Evolutionary conservation across 2,329 filamentous ascomycete genomes (phyloP).

Genomic region (Fusarium sororula): DNA sequence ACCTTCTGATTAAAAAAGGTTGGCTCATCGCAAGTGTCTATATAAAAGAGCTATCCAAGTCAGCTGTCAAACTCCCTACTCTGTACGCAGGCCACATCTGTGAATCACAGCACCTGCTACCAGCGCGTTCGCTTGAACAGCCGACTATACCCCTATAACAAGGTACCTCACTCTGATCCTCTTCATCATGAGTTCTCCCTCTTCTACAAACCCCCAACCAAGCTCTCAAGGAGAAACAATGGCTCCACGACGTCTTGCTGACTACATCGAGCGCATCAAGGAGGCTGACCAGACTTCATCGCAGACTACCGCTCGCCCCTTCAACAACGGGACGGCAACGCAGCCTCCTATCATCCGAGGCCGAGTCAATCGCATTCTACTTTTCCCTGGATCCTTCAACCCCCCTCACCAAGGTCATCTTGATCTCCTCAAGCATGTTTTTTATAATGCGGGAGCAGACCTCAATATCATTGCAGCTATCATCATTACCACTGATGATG

Average conservation of each 20-base stretch:
- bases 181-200: not conserved
- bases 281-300: not conserved
- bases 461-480: slow-evolving; percentile 46
- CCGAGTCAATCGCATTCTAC: slow-evolving; percentile 42
- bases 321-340: slow-evolving; percentile 18
- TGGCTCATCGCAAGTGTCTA: no score
- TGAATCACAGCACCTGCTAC: not conserved
- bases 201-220: not conserved
- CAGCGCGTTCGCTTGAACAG: not conserved
- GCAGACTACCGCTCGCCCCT: slow-evolving; percentile 4
- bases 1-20: not conserved
- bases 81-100: no score
- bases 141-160: not conserved
- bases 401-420: slow-evolving; percentile 50
- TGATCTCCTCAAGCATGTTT: slow-evolving; percentile 44
- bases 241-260: slow-evolving; percentile 12
- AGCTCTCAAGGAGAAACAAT: not conserved
- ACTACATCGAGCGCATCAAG: slow-evolving; percentile 27
- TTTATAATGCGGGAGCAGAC: slow-evolving; percentile 40
- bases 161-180: not conserved
- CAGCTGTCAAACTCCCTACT: not conserved
- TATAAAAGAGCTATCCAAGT: not conserved
- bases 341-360: slow-evolving; percentile 11
- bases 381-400: slow-evolving; percentile 52
- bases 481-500: slow-evolving; percentile 42